Evolutionary conservation across 352 stramenopile genomes (phyloP), one percentile per base, ranked within the genome.

Genomic region (Globisporangium nodosum): DNA sequence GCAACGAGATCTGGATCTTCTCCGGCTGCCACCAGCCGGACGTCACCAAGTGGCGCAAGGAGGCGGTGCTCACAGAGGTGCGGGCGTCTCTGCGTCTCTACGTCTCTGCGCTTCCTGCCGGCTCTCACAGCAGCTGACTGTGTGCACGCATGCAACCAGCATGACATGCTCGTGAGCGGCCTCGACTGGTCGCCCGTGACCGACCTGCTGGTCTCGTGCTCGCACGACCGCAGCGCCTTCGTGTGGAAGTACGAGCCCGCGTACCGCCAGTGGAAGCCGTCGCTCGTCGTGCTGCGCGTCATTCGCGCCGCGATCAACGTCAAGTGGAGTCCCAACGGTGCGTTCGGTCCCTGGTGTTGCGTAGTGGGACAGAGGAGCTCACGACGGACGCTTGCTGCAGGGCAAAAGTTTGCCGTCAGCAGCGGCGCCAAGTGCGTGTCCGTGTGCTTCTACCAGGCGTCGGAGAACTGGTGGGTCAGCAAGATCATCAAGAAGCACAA

Each of bases 401-500:
- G 92, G 35, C 85, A 84, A 18, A 97, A 98, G 70, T 98, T 98
- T 70, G 94, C 94, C 3, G 92, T 98, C 33, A 91, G 81, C 24
- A 97, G 86, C 56, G 88, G 90, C 37, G 79, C 89, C 62, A 98
- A 98, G 71, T 96, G 87, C 60, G 89, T 98, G 24, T 93, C 93
- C 0, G 88, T 98, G 48, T 98, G 92, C 65, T 93, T 89, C 62
- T 97, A 97, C 64, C 88, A 98, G 68, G 75, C 74, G 37, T 65
- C 75, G 7, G 90, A 97, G 64, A 94, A 98, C 71, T 98, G 93
- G 93, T 98, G 94, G 91, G 84, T 98, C 55, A 92, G 78, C 62
- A 98, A 98, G 78, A 96, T 97, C 68, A 97, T 98, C 73, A 98
- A 98, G 72, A 97, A 97, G 65, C 90, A 98, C 80, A 98, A 98